Conservation (phyloP, 805 yeast genomes). For the Metschnikowia drakensbergensis region DNA sequence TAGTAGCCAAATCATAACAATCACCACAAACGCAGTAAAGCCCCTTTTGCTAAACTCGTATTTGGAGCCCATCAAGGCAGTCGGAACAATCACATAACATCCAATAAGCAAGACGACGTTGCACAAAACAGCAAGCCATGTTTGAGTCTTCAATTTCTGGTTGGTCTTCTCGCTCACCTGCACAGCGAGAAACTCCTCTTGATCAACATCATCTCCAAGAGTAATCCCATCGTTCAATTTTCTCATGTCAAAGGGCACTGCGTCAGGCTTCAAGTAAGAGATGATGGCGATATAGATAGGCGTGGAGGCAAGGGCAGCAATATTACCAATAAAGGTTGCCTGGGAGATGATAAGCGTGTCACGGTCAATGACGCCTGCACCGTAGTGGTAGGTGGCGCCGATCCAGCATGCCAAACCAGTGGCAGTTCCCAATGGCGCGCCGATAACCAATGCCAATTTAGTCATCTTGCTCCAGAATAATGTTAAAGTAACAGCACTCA, state of each 20-base stretch:
- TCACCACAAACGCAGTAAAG: conserved; percentile 34
- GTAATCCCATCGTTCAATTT: conserved; percentile 13
- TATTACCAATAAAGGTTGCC: conserved; percentile 8
- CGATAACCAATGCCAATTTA: conserved; percentile 17
- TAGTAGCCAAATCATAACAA: conserved; percentile 37
- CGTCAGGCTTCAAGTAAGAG: conserved; percentile 15
- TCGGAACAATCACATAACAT: conserved; percentile 25
- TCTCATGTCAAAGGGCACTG: conserved; percentile 22
- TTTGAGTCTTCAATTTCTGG: conserved; percentile 20
- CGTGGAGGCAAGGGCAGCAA: conserved; percentile 5
- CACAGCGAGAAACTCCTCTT: conserved; percentile 25
- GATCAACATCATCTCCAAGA: conserved; percentile 33
- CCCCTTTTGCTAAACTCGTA: conserved; percentile 32
- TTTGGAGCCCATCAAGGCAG: conserved; percentile 30
- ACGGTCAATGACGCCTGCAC: conserved; percentile 4
- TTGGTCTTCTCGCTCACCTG: conserved; percentile 14
- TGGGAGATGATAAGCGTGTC: conserved; percentile 5
- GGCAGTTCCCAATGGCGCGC: conserved; percentile 21
- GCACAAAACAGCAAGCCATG: conserved; percentile 20
- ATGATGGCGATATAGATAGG: conserved; percentile 25
- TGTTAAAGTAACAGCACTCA: conserved; percentile 28
- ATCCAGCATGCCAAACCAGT: conserved; percentile 25
- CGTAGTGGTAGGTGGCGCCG: conserved; percentile 7
- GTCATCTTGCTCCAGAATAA: conserved; percentile 35
- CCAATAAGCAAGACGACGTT: conserved; percentile 23